Percentiles rank a stretch among this genome's conserved stretches.
These are phyloP conservation scores for Hymenoscyphus albidus DNA, from an alignment of 2,329 filamentous ascomycete species.

Conservation along the genomic window DNA sequence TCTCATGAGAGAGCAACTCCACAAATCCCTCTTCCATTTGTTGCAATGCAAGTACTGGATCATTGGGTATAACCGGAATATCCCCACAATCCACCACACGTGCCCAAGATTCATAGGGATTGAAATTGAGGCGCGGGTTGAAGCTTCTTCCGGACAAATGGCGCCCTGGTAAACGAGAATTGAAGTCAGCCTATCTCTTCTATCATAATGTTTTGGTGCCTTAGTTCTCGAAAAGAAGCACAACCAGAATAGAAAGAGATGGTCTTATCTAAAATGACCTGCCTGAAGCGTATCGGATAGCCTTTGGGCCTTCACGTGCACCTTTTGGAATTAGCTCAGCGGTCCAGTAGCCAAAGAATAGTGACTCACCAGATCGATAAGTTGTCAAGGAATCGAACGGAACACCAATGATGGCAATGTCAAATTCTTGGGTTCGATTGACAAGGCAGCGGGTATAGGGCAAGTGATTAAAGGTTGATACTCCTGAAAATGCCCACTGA, in stretches of 20 bases:
- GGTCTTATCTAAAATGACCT: no score
- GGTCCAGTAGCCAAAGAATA: background rate
- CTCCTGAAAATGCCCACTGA: no score
- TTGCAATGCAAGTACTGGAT: slow-evolving; percentile 30
- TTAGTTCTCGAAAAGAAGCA: background rate
- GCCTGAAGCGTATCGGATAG: slow-evolving; percentile 21
- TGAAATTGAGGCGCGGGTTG: slow-evolving; percentile 10
- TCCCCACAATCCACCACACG: slow-evolving; percentile 32
- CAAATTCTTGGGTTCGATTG: slow-evolving; percentile 17
- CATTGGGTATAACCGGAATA: slow-evolving; percentile 32
- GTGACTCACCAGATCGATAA: slow-evolving; percentile 27
- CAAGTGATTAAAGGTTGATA: no score
- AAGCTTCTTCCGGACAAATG: no score
- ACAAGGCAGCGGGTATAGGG: no score
- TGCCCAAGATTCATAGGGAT: slow-evolving; percentile 32
- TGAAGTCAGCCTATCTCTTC: no score
- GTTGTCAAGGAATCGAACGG: slow-evolving; percentile 33
- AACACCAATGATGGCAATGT: slow-evolving; percentile 33
- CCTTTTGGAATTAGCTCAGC: slow-evolving; percentile 32
- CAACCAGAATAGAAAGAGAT: background rate
- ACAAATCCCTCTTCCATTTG: slow-evolving; percentile 30
- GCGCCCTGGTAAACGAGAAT: no score
- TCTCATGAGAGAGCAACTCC: slow-evolving; percentile 23
- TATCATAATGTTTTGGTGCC: no score
- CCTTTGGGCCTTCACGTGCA: slow-evolving; percentile 28